Conservation (phyloP, 1,284 basidiomycete species). For the Trichosporon inkin region DNA sequence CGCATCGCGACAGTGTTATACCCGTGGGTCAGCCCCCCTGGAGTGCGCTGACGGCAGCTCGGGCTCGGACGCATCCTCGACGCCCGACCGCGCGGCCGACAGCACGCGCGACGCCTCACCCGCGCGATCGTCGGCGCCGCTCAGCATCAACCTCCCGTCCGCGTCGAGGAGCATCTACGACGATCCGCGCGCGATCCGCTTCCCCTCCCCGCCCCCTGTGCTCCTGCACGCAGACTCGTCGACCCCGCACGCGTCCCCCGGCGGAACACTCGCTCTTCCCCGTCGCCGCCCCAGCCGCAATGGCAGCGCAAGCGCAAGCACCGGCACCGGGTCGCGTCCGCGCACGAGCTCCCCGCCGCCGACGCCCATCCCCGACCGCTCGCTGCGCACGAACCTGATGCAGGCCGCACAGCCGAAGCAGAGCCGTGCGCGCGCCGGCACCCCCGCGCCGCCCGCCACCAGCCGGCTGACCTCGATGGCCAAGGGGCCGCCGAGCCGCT, state of each 20-base stretch:
- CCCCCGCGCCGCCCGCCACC: conserved; percentile 22
- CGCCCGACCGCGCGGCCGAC: conserved; percentile 1
- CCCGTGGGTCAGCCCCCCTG: conserved; percentile 20
- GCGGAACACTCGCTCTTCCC: not conserved
- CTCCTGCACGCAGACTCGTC: conserved; percentile 2
- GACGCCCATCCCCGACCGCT: conserved; percentile 24
- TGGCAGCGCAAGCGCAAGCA: conserved; percentile 7
- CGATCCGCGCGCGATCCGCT: conserved; percentile 36
- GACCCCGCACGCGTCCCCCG: conserved; percentile 1
- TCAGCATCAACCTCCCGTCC: conserved; percentile 9
- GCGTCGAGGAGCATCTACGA: conserved; percentile 32
- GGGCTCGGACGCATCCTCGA: conserved; percentile 19
- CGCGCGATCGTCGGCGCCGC: conserved; percentile 7
- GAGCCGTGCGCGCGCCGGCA: conserved; percentile 18
- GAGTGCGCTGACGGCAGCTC: conserved; percentile 12
- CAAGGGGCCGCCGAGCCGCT: conserved; percentile 39
- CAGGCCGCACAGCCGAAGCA: conserved; percentile 7
- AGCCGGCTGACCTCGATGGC: conserved; percentile 44
- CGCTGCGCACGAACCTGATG: conserved; percentile 37
- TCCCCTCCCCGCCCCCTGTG: conserved; percentile 17
- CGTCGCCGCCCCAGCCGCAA: not conserved
- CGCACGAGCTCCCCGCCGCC: conserved; percentile 20
- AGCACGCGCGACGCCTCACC: conserved; percentile 4
- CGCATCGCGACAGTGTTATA: conserved; percentile 29
- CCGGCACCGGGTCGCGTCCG: conserved; percentile 23